Evolutionary conservation across 257 asterid species (phyloP).

Genomic region (Rauvolfia tetraphylla): DNA sequence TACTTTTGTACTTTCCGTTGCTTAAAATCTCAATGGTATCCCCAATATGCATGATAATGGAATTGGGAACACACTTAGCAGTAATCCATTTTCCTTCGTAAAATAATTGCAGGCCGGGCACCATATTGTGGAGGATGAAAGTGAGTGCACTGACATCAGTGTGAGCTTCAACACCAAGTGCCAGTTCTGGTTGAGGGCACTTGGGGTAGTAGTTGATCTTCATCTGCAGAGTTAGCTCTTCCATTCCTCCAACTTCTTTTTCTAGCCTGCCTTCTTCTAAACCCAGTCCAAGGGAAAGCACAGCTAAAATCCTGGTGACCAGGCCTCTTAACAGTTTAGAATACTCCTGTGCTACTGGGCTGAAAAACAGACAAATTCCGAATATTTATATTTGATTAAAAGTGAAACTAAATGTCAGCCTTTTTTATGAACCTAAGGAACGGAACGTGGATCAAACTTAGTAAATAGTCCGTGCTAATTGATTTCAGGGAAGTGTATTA

Average conservation of each 20-base stretch:
- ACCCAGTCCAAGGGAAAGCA: slow-evolving; percentile 66
- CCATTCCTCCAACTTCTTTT: slow-evolving; percentile 74
- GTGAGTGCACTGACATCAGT: slow-evolving; percentile 86
- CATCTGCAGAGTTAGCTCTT: slow-evolving; percentile 68
- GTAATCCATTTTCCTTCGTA: slow-evolving; percentile 78
- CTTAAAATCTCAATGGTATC: slow-evolving; percentile 82
- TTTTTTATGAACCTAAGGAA: no score
- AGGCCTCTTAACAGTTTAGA: slow-evolving; percentile 55
- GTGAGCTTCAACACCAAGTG: slow-evolving; percentile 92
- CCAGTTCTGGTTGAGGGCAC: slow-evolving; percentile 94
- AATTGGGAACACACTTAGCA: slow-evolving; percentile 79
- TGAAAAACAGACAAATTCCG: slow-evolving; percentile 11
- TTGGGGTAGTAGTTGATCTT: slow-evolving; percentile 89
- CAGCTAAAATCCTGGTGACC: slow-evolving; percentile 53
- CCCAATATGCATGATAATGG: slow-evolving; percentile 85
- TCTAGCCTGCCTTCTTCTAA: slow-evolving; percentile 62
- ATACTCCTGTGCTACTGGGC: slow-evolving; percentile 63
- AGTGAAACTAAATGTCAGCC: no score
- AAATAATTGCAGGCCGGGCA: slow-evolving; percentile 82
- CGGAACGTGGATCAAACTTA: no score
- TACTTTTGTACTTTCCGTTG: slow-evolving; percentile 82
- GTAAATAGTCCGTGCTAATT: no score
- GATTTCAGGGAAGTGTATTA: no score
- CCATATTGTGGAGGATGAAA: slow-evolving; percentile 95
- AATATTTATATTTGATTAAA: no score